Percentiles rank a stretch among this genome's conserved stretches.
These are phyloP conservation scores for thale cress (Arabidopsis thaliana) DNA, from an alignment of 345 rosid genomes.

Conservation along the genomic window TAIR10.1 NC_003076.8:25958501-25959000, in stretches of 20 bases:
- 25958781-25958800: conserved; percentile 5
- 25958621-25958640: conserved; percentile 51
- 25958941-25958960: neutral
- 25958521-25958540: conserved; percentile 20
- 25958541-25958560: conserved; percentile 58
- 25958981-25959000: conserved; percentile 75
- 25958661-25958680: conserved; percentile 22
- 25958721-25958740: neutral
- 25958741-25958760: neutral
- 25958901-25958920: conserved; percentile 8
- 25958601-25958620: conserved; percentile 47
- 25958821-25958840: conserved; percentile 83
- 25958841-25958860: conserved; percentile 82
- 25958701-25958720: neutral
- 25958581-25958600: conserved; percentile 53
- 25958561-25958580: conserved; percentile 53
- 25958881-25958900: conserved; percentile 58
- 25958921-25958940: neutral
- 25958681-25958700: neutral
- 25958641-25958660: conserved; percentile 41
- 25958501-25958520: conserved; percentile 8
- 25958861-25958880: conserved; percentile 86
- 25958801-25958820: conserved; percentile 48
- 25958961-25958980: conserved; percentile 59
- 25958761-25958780: conserved; percentile 25